Conservation (phyloP, 2,329 filamentous ascomycete species). For the Exutisphaerella laricina region DNA sequence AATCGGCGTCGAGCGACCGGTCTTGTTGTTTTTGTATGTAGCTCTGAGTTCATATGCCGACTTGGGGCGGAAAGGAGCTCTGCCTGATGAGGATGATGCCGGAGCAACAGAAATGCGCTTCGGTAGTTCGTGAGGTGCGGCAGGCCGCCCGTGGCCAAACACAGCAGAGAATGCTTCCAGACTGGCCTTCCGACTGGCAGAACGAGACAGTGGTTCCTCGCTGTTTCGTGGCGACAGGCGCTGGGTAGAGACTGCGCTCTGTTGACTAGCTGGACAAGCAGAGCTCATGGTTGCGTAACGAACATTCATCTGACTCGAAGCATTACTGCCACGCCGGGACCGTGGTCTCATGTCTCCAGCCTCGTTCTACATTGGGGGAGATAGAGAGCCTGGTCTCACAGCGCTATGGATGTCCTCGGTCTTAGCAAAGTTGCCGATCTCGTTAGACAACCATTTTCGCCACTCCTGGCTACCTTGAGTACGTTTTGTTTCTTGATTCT, state of each 20-base stretch:
- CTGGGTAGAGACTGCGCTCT: conserved; percentile 9
- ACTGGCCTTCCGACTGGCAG: not conserved
- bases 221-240: not conserved
- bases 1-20: conserved; percentile 18
- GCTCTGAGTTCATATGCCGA: conserved; percentile 34
- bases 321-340: conserved; percentile 13
- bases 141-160: not conserved
- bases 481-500: conserved; percentile 3
- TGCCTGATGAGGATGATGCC: conserved; percentile 1
- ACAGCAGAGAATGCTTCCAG: conserved; percentile 2
- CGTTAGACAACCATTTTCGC: conserved; percentile 44
- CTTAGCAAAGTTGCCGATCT: conserved; percentile 33
- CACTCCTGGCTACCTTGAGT: conserved; percentile 39
- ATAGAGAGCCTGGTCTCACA: conserved; percentile 13
- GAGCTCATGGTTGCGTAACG: conserved; percentile 40
- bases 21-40: conserved; percentile 26
- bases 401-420: not conserved
- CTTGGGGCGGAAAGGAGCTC: conserved; percentile 15
- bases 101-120: not conserved
- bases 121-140: too few relatives aligned
- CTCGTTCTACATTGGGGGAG: conserved; percentile 13
- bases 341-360: conserved; percentile 6
- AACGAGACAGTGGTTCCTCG: not conserved
- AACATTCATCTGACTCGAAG: conserved; percentile 39
- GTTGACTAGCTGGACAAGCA: conserved; percentile 25